These are phyloP conservation scores for Mycena rebaudengoi DNA, from an alignment of 768 basidiomycete species.

Conservation along the genomic window DNA sequence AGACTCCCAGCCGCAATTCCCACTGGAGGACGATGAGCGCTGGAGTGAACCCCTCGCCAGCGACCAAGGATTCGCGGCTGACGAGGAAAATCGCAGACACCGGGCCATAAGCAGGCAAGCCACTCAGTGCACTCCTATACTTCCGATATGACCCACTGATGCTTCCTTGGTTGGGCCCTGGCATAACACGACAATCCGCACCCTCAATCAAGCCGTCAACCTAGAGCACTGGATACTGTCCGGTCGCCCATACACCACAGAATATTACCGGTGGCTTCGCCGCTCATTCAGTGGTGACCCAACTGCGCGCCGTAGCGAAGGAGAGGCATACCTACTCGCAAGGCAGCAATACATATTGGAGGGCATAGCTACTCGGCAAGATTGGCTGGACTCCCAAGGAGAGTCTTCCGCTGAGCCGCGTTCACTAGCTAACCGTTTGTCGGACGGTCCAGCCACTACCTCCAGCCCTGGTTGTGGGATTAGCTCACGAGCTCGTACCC, in stretches of 20 bases:
- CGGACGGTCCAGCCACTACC: no score
- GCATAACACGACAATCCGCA: not conserved
- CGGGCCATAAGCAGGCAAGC: not conserved
- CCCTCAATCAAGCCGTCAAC: not conserved
- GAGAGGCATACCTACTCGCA: not conserved
- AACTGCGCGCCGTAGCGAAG: not conserved
- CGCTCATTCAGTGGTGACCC: not conserved
- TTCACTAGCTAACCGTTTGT: not conserved
- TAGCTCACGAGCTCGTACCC: no score
- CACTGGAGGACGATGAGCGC: no score
- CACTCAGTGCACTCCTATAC: not conserved
- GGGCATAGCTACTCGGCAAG: not conserved
- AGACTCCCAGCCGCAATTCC: no score
- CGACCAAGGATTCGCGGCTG: not conserved
- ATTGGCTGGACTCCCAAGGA: not conserved
- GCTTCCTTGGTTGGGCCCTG: not conserved
- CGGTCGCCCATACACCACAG: not conserved
- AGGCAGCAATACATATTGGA: not conserved
- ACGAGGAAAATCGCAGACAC: not conserved
- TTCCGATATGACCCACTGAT: not conserved
- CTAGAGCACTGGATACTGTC: not conserved
- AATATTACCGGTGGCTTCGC: not conserved
- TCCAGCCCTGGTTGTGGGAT: no score
- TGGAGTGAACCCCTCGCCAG: not conserved
- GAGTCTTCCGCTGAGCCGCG: not conserved